A percentile compares a stretch with the other conserved stretches of the same genome.
Conservation (phyloP, 2,329 filamentous ascomycete genomes). For the Xylariaceae sp. region DNA sequence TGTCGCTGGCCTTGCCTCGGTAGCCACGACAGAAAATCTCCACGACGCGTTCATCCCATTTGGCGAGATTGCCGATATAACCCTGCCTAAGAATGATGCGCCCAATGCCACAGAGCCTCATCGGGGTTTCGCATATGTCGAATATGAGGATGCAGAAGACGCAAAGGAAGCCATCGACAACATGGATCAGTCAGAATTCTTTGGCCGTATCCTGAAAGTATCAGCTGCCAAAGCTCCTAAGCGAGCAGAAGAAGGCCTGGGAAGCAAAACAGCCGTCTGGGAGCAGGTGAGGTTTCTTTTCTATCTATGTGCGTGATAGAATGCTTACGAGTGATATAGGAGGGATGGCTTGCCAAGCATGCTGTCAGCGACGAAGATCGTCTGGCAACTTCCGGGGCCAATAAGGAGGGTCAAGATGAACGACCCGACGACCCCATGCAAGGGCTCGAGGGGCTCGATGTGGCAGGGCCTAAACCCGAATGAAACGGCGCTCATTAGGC, state of each 20-base stretch:
- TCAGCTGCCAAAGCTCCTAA: conserved; percentile 89
- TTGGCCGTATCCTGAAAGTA: conserved; percentile 86
- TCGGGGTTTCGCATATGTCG: conserved; percentile 92
- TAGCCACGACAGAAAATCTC: conserved; percentile 69
- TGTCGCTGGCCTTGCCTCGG: conserved; percentile 79
- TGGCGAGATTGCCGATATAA: conserved; percentile 88
- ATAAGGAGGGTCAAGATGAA: conserved; percentile 43
- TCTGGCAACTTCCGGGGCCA: conserved; percentile 50
- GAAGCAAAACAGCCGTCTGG: conserved; percentile 93
- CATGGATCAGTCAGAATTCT: conserved; percentile 96
- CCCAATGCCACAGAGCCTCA: conserved; percentile 75
- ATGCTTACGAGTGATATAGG: conserved; percentile 48
- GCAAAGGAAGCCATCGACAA: conserved; percentile 96
- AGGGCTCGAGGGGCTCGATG: conserved; percentile 84
- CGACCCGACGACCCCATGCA: conserved; percentile 84
- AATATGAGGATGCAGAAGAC: conserved; percentile 81
- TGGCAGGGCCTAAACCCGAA: conserved; percentile 81
- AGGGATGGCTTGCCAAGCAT: conserved; percentile 87
- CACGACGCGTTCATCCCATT: conserved; percentile 94
- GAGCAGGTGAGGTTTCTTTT: conserved; percentile 67
- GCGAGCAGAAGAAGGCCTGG: conserved; percentile 77
- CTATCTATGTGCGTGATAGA: conserved; percentile 1
- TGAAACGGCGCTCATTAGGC: conserved; percentile 37
- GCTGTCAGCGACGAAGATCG: conserved; percentile 77
- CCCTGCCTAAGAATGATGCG: conserved; percentile 80